Evolutionary conservation across 176 grass and related monocot species (phyloP).

Genomic region (Olyra latifolia): DNA sequence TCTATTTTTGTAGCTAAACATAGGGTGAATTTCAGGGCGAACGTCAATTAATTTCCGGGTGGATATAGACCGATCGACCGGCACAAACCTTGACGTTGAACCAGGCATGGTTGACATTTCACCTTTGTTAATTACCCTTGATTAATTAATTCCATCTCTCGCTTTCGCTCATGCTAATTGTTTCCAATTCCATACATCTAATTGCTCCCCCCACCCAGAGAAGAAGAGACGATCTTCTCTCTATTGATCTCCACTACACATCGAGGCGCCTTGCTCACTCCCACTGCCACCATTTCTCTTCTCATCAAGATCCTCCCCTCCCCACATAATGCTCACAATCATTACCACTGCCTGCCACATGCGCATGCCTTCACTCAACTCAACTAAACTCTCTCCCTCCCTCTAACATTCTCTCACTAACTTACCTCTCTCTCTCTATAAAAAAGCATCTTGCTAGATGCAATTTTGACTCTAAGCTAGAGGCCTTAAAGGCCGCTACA

Average conservation of each 20-base stretch:
- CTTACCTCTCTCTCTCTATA: too few relatives aligned
- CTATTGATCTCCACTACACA: neutral
- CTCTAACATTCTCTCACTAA: too few relatives aligned
- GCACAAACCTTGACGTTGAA: too few relatives aligned
- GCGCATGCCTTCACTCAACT: slow-evolving; percentile 20
- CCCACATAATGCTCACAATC: slow-evolving; percentile 36
- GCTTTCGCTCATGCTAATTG: too few relatives aligned
- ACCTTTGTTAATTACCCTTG: neutral
- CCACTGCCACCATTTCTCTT: slow-evolving; percentile 5
- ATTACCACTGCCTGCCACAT: slow-evolving; percentile 35
- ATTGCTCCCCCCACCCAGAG: neutral
- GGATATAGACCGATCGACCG: neutral
- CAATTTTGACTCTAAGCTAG: too few relatives aligned
- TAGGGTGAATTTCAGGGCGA: neutral
- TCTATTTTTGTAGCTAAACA: neutral
- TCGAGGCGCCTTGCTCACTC: neutral
- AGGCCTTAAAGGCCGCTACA: too few relatives aligned
- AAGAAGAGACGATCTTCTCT: neutral
- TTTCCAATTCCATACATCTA: neutral
- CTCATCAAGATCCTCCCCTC: slow-evolving; percentile 13
- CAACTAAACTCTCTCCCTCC: neutral
- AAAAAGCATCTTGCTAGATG: too few relatives aligned
- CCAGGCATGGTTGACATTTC: too few relatives aligned
- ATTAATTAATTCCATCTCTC: neutral
- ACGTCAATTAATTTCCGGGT: neutral